Evolutionary conservation across 768 basidiomycete species (phyloP), one percentile per base, ranked within the genome.

Genomic region (Serpula lacrymans): DNA sequence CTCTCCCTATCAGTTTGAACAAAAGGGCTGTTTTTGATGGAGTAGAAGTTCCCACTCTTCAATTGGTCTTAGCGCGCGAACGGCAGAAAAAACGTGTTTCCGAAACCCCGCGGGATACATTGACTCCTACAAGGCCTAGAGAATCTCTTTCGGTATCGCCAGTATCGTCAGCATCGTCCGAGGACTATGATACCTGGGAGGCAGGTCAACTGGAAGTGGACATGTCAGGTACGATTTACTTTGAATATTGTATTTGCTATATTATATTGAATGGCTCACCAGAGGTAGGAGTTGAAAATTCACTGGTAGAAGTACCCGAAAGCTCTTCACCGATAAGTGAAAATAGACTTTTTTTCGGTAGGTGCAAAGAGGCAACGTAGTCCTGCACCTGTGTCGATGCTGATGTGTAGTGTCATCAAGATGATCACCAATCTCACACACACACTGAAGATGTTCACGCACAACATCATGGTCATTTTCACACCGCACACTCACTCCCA

Each of bases 161-260:
- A 9, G 24, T 39, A 10, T 42, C 20, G 22, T 50, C 50, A 7
- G 47, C 51, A 12, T 48, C 51, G 20, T 50, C 57, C 18, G 54
- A 53, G 6, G 56, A 59, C 17, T 48, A 65, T 20, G 62, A 47
- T 17, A 54, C 55, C 40, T 59, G 65, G 63, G 64, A 67, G 42
- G 46, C 47, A 14, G 51, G 47, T 11, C 24, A 30, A 14, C 13
- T 52, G 17, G 31, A 54, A 9, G 38, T 17, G 17, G 44, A 47
- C 21, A 41, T 46, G 9, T 62, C 59, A 2, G 59, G 60, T 49
- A 35, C 31, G 49, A n/a, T 43, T 11, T 30, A 11, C 26, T 11
- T 26, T 27, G 22, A 17, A 24, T 32, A 23, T 29, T 2, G 13
- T 20, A 27, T 17, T 5, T 5, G 8, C 29, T 34, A 14, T 18